Base-by-base conservation (phyloP, 78 protist genomes). In the Chrysochromulina tobinii region DNA sequence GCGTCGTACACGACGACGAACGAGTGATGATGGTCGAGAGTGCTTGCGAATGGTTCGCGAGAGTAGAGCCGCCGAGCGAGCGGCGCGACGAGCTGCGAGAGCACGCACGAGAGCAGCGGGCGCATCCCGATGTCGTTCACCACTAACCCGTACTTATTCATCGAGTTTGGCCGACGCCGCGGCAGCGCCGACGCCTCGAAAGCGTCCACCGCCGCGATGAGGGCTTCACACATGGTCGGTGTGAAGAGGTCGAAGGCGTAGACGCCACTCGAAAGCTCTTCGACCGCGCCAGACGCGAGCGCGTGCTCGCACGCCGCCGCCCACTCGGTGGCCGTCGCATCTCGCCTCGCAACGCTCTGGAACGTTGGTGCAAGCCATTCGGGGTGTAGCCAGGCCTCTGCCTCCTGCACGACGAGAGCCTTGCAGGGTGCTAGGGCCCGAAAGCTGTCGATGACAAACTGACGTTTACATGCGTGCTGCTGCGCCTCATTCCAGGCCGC, bases 91-190 rank as follows among this genome's bases (percentile, higher is more conserved):
- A 3, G 15, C 68, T 58, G 20, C 6, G 5, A 25, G 23, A 93
- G 38, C 0, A 38, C 38, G 38, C 6, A 6, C 0, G 8, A 64
- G 3, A 94, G 93, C 85, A 89, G 57, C n/a, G 88, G 87, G 14
- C 79, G 61, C 89, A 90, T 92, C 20, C 96, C 96, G n/a, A 95
- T 95, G 77, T 91, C 93, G 68, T 92, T 93, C 61, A 95, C 55
- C 25, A 95, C 75, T 6, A 91, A 89, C 2, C 96, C 96, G 68
- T 95, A 95, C 12, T 95, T 95, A 85, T 95, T 95, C 96, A 95
- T 95, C 38, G 96, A 93, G 84, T 95, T 95, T 66, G 95, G 95
- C 58, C 94, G 67, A 2, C 88, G 73, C 15, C 64, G 58, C 72
- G 94, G 94, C 79, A 95, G 81, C 8, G 94, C 95, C 25, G 81